phyloP scores from a whole-genome alignment of 225 moss, liverwort and hornwort genomes.

The Polytrichum commune region DNA sequence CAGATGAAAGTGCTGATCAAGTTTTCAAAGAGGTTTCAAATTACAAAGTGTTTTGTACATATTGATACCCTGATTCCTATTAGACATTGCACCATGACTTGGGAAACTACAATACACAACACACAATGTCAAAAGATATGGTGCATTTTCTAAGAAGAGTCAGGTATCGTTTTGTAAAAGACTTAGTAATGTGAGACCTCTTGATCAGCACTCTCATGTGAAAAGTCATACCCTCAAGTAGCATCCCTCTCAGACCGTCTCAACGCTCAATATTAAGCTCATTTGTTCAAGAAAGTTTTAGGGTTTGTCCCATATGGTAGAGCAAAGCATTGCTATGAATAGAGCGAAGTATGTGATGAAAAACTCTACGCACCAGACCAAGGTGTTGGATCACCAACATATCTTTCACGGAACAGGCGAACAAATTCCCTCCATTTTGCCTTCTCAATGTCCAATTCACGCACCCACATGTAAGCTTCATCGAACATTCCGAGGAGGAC shows the following conservation, averaged over 20 bases:
- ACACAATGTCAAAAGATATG: no score
- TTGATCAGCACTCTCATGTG: neutral
- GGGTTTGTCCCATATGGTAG: no score
- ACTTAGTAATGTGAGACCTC: neutral
- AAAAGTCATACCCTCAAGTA: neutral
- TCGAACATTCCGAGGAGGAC: constrained; percentile 42
- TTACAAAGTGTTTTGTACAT: no score
- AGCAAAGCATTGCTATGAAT: no score
- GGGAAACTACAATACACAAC: no score
- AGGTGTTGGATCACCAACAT: constrained; percentile 37
- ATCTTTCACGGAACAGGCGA: constrained; percentile 40
- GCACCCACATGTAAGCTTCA: constrained; percentile 51
- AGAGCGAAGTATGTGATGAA: no score
- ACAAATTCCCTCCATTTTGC: constrained; percentile 49
- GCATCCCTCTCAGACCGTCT: neutral
- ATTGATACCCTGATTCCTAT: no score
- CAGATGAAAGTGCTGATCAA: no score
- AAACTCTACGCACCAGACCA: constrained; percentile 35
- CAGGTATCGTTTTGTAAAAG: no score
- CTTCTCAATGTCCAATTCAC: constrained; percentile 34
- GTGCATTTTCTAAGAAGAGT: no score
- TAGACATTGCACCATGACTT: no score
- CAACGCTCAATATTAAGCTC: neutral
- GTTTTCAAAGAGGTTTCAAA: no score
- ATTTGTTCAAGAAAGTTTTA: neutral